Evolutionary conservation across 139 green algal genomes (phyloP).

Genomic region (Coelastrella sp.): DNA sequence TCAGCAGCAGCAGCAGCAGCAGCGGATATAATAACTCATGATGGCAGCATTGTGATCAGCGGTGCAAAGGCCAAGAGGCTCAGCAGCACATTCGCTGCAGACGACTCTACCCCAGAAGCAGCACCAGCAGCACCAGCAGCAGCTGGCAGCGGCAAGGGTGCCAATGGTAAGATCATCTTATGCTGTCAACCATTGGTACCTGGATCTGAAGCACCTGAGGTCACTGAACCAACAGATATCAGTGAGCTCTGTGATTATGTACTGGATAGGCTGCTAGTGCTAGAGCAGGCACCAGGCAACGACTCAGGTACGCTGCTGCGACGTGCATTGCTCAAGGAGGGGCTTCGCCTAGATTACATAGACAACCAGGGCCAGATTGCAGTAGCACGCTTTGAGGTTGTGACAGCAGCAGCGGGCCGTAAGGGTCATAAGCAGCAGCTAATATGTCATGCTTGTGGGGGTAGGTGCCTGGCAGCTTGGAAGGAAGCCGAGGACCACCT

Average conservation of each 20-base stretch:
- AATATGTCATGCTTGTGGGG: background rate
- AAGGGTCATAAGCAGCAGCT: background rate
- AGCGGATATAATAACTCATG: background rate
- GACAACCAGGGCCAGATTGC: background rate
- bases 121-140: background rate
- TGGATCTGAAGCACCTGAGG: background rate
- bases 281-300: background rate
- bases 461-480: background rate
- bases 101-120: too few relatives aligned
- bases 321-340: background rate
- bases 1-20: constrained; percentile 2
- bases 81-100: too few relatives aligned
- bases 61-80: background rate
- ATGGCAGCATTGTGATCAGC: background rate
- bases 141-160: background rate
- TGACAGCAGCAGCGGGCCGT: background rate
- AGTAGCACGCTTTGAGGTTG: background rate
- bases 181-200: background rate
- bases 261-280: background rate
- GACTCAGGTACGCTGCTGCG: constrained; percentile 1
- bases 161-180: background rate
- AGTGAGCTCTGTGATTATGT: background rate
- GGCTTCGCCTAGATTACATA: background rate
- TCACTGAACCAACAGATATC: background rate
- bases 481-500: constrained; percentile 1